A percentile compares a stretch with the other conserved stretches of the same genome.
Conservation (phyloP, 768 basidiomycete genomes). For the Filobasidium floriforme region DNA sequence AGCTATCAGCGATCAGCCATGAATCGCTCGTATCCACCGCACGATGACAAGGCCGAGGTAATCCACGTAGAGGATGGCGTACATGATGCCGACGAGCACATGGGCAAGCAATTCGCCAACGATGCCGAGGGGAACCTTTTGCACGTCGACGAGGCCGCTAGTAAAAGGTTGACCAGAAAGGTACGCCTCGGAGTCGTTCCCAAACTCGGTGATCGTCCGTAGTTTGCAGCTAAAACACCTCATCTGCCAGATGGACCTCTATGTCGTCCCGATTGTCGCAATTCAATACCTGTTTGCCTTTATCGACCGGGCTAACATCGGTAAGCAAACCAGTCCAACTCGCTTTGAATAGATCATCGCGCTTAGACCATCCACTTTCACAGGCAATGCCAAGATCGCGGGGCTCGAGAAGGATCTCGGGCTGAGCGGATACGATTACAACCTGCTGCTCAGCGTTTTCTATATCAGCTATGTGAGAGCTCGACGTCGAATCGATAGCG, state of each 20-base stretch:
- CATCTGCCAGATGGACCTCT: slow-evolving; percentile 18
- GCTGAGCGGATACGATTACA: slow-evolving; percentile 27
- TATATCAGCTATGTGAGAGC: slow-evolving; percentile 3
- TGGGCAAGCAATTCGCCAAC: slow-evolving; percentile 8
- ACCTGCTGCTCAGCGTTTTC: slow-evolving; percentile 16
- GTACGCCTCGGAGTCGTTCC: slow-evolving; percentile 3
- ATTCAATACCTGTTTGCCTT: slow-evolving; percentile 22
- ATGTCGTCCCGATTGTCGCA: slow-evolving; percentile 21
- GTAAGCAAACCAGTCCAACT: no score
- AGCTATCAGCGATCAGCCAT: no score
- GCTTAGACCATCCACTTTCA: background rate
- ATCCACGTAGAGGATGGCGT: background rate
- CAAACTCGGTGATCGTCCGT: background rate
- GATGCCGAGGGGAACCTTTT: slow-evolving; percentile 10
- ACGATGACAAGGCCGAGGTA: background rate
- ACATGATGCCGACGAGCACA: background rate
- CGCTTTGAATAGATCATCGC: no score
- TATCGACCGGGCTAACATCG: slow-evolving; percentile 21
- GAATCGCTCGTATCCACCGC: background rate
- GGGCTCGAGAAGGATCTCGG: slow-evolving; percentile 32
- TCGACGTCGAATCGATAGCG: background rate
- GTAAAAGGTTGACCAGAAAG: slow-evolving; percentile 17
- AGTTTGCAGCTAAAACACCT: background rate
- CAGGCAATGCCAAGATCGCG: slow-evolving; percentile 23
- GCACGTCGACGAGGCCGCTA: slow-evolving; percentile 18